These are phyloP conservation scores for Botrytis medusae DNA, from an alignment of 2,329 filamentous ascomycete species.

Conservation along the genomic window DNA sequence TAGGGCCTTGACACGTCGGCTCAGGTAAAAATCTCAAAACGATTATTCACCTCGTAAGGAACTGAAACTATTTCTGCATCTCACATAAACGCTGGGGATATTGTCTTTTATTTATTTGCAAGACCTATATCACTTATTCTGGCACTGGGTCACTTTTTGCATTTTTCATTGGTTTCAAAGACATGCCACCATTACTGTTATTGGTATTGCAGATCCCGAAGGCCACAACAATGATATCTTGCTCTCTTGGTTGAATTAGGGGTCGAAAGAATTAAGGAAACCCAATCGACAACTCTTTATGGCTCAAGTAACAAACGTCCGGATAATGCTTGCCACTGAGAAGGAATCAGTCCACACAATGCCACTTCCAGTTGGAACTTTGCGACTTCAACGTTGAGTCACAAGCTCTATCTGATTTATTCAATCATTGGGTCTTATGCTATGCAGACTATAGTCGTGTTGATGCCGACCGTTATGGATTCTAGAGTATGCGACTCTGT, in stretches of 20 bases:
- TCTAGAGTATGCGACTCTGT: background rate
- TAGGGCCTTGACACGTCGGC: background rate
- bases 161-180: background rate
- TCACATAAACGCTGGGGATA: background rate
- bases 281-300: background rate
- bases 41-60: too few relatives aligned
- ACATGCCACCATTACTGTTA: background rate
- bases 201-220: too few relatives aligned
- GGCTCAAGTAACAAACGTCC: background rate
- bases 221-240: background rate
- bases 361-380: background rate
- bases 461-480: background rate
- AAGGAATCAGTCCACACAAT: background rate
- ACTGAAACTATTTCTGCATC: background rate
- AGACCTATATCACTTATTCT: background rate
- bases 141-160: background rate
- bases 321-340: background rate
- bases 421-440: background rate
- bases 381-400: background rate
- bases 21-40: background rate
- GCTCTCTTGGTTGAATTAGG: background rate
- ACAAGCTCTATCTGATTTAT: background rate
- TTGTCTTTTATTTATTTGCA: background rate
- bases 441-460: background rate
- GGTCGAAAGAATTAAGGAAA: too few relatives aligned